Base-by-base conservation (phyloP, 768 basidiomycete species). In the Rhodocollybia butyracea region DNA sequence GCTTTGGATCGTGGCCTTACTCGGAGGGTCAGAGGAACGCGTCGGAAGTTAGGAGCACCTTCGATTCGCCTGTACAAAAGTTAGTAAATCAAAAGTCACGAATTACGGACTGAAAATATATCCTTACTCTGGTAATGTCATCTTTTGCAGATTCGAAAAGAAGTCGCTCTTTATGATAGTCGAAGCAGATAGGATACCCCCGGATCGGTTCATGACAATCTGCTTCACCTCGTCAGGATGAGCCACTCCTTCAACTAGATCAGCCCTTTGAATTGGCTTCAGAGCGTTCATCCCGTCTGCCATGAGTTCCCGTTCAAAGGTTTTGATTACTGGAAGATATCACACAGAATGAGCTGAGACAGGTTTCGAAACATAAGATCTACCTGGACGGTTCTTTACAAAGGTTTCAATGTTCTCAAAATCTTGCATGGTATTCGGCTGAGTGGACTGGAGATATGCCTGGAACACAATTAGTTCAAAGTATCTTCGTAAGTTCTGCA, bases 81-180 rank as follows among this genome's bases (percentile, higher is more conserved):
- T 36, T 15, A n/a, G 7, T 7, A 13, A 8, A 47, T 34, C 12
- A 26, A n/a, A 7, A 26, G 31, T 6, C 2, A 3, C 31, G 5
- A 34, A 17, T 31, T 12, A 58, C 52, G 1, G 13, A 21, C 3
- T 26, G 48, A 30, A 43, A 15, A 40, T 46, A 10, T 58, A 24
- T 3, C 73, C 87, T 58, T 58, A 95, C 89, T 98, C 97, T 0
- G 94, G 91, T 2, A 99, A 75, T 3, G 91, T 91, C 86, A 97
- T 93, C 75, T 98, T 98, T 72, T 98, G 97, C 30, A 98, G 66
- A 65, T 91, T 91, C 5, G 85, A 85, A 78, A 95, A 95, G 77
- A 94, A 93, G 66, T 95, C 93, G 63, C 89, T 92, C 75, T 99
- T 99, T 64, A 98, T 75, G 61, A 98, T 97, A 1, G 94, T 93